Evolutionary conservation across 1,284 basidiomycete genomes (phyloP).

Genomic region (Ustilago curta): DNA sequence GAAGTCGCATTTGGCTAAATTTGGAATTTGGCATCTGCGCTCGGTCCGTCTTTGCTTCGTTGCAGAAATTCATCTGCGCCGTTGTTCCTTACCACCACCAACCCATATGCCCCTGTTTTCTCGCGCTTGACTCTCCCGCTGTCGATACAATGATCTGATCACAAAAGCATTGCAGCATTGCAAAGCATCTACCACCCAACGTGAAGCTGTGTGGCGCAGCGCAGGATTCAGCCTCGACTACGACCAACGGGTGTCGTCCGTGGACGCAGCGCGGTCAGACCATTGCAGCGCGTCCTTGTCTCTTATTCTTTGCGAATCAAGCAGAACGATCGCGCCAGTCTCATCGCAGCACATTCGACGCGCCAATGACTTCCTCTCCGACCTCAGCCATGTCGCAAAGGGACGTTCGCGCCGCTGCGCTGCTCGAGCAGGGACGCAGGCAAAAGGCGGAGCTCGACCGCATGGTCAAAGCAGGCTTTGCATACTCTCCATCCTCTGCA

Average conservation of each 20-base stretch:
- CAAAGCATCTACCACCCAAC: not conserved
- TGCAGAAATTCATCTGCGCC: not conserved
- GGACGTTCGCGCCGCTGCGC: constrained; percentile 38
- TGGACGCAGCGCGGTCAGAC: constrained; percentile 19
- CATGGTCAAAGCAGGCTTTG: constrained; percentile 43
- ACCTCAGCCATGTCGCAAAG: constrained; percentile 35
- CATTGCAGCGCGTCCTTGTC: not conserved
- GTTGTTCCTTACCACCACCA: constrained; percentile 1
- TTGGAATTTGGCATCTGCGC: constrained; percentile 1
- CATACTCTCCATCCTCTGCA: constrained; percentile 25
- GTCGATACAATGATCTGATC: constrained; percentile 20
- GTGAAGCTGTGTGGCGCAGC: constrained; percentile 2
- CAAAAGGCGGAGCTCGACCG: constrained; percentile 53
- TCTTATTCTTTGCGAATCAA: not conserved
- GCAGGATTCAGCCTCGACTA: constrained; percentile 13
- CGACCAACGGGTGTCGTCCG: constrained; percentile 17
- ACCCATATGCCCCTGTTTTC: not conserved
- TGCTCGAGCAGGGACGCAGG: constrained; percentile 47
- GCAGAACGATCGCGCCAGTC: too few relatives aligned
- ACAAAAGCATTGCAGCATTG: not conserved
- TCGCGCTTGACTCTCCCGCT: not conserved
- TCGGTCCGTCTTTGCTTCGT: not conserved
- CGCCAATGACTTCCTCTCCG: constrained; percentile 21
- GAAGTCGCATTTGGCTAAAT: not conserved
- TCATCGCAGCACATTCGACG: not conserved